Percentiles rank a stretch among this genome's conserved stretches.
Evolutionary conservation across 208 protist species (phyloP).

Genomic region (Wallacemonas rigidus): DNA sequence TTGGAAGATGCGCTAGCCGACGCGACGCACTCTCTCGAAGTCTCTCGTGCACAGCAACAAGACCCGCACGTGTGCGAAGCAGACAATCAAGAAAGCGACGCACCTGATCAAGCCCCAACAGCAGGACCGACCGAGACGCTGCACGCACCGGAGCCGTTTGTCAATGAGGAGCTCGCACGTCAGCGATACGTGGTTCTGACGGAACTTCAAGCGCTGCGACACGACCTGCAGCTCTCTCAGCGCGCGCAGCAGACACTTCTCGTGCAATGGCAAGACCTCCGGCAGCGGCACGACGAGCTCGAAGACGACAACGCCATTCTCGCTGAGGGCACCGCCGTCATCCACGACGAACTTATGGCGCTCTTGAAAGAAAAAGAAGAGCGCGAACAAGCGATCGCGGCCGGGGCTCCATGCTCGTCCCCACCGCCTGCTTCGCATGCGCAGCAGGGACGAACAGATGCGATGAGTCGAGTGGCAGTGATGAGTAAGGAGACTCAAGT

Average conservation of each 20-base stretch:
- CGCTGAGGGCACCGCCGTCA: constrained; percentile 27
- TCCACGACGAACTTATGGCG: constrained; percentile 19
- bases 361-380: constrained; percentile 28
- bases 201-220: constrained; percentile 19
- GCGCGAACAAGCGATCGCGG: neutral
- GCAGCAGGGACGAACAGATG: constrained; percentile 3
- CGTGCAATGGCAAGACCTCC: constrained; percentile 17
- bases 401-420: no score
- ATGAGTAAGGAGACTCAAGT: neutral
- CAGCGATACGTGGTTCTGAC: constrained; percentile 1
- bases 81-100: neutral
- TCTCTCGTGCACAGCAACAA: neutral
- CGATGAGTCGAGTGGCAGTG: neutral
- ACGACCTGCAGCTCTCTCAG: constrained; percentile 34
- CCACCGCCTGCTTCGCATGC: neutral
- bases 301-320: constrained; percentile 39
- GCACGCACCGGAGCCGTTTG: constrained; percentile 1
- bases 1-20: constrained; percentile 37
- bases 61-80: neutral
- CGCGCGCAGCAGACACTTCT: constrained; percentile 30
- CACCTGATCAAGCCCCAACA: neutral
- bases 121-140: neutral
- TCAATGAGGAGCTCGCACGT: constrained; percentile 20
- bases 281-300: constrained; percentile 27
- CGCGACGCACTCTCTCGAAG: constrained; percentile 15